Conservation (phyloP, 139 green algal genomes). For the Picochlorum costavermella region DNA sequence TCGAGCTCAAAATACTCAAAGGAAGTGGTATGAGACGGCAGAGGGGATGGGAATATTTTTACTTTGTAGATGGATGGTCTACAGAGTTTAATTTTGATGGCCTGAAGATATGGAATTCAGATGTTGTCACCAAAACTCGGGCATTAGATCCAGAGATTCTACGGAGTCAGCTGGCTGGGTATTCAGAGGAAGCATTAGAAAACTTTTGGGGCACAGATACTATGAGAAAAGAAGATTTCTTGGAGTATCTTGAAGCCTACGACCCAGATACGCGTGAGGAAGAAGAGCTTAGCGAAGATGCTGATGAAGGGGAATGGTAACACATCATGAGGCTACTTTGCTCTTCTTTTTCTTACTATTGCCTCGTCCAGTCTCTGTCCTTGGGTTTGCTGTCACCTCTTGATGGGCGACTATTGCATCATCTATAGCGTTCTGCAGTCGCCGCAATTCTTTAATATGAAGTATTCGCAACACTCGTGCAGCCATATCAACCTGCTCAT, state of each 20-base stretch:
- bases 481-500: conserved; percentile 36
- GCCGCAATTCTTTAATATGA: conserved; percentile 49
- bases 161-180: conserved; percentile 7
- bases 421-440: conserved; percentile 30
- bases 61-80: conserved; percentile 30
- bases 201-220: conserved; percentile 12
- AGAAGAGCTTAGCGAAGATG: not conserved
- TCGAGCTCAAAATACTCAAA: conserved; percentile 34
- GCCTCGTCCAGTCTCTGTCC: conserved; percentile 44
- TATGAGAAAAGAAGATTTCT: not conserved
- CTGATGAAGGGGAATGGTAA: not conserved
- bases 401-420: conserved; percentile 18
- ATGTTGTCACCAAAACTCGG: not conserved
- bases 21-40: conserved; percentile 35
- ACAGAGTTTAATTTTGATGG: conserved; percentile 21
- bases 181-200: conserved; percentile 19
- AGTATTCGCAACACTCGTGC: conserved; percentile 55
- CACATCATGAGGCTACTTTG: not conserved
- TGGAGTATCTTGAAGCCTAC: not conserved
- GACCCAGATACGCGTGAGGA: not conserved
- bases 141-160: conserved; percentile 8
- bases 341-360: conserved; percentile 8
- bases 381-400: conserved; percentile 55
- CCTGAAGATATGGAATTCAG: conserved; percentile 10
- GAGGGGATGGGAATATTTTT: conserved; percentile 34